Conservation (phyloP, 1,284 basidiomycete species). For the Malassezia globosa region DNA sequence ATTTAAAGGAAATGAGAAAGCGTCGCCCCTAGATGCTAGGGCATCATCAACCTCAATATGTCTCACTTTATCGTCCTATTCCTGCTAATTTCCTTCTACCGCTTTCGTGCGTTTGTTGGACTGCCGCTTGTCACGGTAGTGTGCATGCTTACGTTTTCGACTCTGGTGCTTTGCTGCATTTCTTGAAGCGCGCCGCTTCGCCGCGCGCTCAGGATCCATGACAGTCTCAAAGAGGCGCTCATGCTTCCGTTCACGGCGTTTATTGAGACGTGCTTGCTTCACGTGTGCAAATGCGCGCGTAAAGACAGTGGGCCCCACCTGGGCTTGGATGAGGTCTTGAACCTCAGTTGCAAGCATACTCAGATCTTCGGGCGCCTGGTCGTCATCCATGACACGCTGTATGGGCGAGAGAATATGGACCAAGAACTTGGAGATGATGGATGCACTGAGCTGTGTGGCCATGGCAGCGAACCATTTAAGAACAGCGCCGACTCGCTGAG, state of each 20-base stretch:
- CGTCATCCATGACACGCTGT: conserved; percentile 69
- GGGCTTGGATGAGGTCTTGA: conserved; percentile 71
- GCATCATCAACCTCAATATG: no score
- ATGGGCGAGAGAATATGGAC: conserved; percentile 74
- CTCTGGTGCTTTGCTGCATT: conserved; percentile 25
- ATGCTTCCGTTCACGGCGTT: conserved; percentile 64
- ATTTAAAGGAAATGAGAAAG: neutral
- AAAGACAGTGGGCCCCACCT: conserved; percentile 74
- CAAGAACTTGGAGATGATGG: conserved; percentile 59
- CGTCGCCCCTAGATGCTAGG: neutral
- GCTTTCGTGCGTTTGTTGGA: conserved; percentile 1
- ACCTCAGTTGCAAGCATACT: conserved; percentile 72
- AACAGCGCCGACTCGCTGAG: conserved; percentile 5
- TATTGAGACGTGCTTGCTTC: conserved; percentile 59
- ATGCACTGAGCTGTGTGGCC: conserved; percentile 58
- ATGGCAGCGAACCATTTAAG: conserved; percentile 76
- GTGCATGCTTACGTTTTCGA: conserved; percentile 26
- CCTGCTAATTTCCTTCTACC: neutral
- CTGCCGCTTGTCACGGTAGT: conserved; percentile 8
- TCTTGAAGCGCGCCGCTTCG: conserved; percentile 18
- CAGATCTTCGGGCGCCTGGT: conserved; percentile 55
- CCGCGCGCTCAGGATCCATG: conserved; percentile 29
- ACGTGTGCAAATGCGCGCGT: conserved; percentile 67
- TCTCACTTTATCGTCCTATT: no score
- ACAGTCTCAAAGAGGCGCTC: conserved; percentile 52